Evolutionary conservation across 2,329 filamentous ascomycete genomes (phyloP), one percentile per base, ranked within the genome.

Genomic region (Cyphellophora europaea): DNA sequence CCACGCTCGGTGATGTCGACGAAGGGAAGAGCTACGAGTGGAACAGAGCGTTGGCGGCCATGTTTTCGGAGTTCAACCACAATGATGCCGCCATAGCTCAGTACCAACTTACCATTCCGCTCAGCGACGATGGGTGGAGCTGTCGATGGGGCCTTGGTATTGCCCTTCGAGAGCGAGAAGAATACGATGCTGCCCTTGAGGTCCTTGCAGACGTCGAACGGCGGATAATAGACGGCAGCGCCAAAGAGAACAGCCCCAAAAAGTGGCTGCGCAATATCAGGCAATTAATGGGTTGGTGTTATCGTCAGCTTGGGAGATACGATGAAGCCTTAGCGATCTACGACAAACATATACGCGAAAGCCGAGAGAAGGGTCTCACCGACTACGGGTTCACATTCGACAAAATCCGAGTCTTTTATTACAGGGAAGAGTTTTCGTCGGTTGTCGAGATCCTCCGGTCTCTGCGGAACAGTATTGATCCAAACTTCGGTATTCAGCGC

Each of bases 221-320:
- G 21, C 8, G n/a, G 8, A 25, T 25, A 25, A 8, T 25, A 8
- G 30, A 30, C 10, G 27, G 15, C n/a, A 18, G n/a, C 6, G 51
- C 49, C 2, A 48, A 41, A n/a, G 43, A 49, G 14, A 32, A 41
- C 10, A 34, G 44, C 3, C 21, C 21, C 21, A 25, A 25, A n/a
- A 8, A 8, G n/a, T 25, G n/a, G 8, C 21, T 25, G 21, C 21
- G 21, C 8, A n/a, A n/a, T 8, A 25, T 25, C 8, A 8, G 21
- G 21, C 8, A 25, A 8, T 25, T n/a, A 8, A 25, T 25, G 21
- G 21, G 8, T 8, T 8, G n/a, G 8, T 25, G 8, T 8, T 25
- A 25, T n/a, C 21, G n/a, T 8, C 21, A n/a, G n/a, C 21, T 25
- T 25, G 21, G n/a, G n/a, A n/a, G n/a, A 25, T 25, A n/a, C 8